These are phyloP conservation scores for Cyberlindnera samutprakarnensis DNA, from an alignment of 805 yeast species.

Conservation along the genomic window DNA sequence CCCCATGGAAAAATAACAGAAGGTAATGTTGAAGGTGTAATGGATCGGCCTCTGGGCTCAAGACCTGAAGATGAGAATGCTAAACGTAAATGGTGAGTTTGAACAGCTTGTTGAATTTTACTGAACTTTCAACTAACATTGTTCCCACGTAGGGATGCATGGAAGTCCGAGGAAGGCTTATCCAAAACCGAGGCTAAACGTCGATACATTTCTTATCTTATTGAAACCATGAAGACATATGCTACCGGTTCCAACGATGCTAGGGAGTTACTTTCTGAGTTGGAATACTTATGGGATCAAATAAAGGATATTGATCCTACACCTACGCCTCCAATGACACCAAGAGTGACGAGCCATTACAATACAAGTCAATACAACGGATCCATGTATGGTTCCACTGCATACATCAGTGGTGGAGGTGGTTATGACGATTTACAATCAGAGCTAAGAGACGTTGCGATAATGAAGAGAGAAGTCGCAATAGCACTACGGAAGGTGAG, in stretches of 20 bases:
- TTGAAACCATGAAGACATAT: slow-evolving; percentile 65
- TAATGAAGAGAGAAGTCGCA: slow-evolving; percentile 20
- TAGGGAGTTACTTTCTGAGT: slow-evolving; percentile 53
- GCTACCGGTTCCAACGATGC: slow-evolving; percentile 65
- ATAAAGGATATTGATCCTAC: slow-evolving; percentile 38
- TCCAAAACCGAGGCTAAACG: slow-evolving; percentile 67
- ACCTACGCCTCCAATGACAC: slow-evolving; percentile 15
- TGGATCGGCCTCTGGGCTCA: slow-evolving; percentile 58
- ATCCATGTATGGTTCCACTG: slow-evolving; percentile 4
- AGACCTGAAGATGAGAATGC: slow-evolving; percentile 59
- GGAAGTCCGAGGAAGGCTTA: slow-evolving; percentile 71
- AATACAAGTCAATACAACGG: no score
- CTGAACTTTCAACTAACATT: no score
- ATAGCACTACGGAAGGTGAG: slow-evolving; percentile 18
- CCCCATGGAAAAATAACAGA: no score
- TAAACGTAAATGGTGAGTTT: slow-evolving; percentile 42
- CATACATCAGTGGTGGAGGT: slow-evolving; percentile 10
- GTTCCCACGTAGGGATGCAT: slow-evolving; percentile 64
- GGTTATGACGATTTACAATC: slow-evolving; percentile 7
- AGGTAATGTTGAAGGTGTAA: slow-evolving; percentile 67
- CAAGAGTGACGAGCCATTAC: slow-evolving; percentile 9
- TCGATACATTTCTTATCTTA: slow-evolving; percentile 55
- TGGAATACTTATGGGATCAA: slow-evolving; percentile 72
- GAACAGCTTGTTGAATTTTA: no score
- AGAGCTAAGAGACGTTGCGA: slow-evolving; percentile 12